These are phyloP conservation scores for Penicillium fimorum DNA, from an alignment of 495 filamentous ascomycete species.

Conservation along the genomic window DNA sequence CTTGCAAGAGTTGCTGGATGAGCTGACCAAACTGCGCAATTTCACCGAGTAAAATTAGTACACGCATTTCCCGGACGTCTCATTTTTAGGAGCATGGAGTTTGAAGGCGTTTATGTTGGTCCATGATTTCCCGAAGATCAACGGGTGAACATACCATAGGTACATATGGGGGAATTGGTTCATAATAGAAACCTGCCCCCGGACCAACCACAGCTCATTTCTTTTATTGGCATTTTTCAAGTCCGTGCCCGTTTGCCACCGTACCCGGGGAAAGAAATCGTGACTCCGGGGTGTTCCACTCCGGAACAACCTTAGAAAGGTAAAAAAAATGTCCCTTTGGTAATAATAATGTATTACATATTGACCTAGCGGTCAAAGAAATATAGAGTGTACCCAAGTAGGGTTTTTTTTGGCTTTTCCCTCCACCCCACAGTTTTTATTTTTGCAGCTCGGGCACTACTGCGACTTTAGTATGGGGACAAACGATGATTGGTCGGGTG, in stretches of 20 bases:
- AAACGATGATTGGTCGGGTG: slow-evolving; percentile 13
- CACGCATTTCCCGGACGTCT: background rate
- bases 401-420: background rate
- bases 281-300: slow-evolving; percentile 16
- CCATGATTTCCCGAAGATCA: background rate
- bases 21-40: slow-evolving; percentile 76
- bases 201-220: slow-evolving; percentile 5
- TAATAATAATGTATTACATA: slow-evolving; percentile 1
- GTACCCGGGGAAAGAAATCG: slow-evolving; percentile 13
- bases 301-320: no score
- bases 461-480: slow-evolving; percentile 4
- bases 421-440: slow-evolving; percentile 15
- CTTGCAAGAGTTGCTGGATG: slow-evolving; percentile 80
- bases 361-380: slow-evolving; percentile 2
- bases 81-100: slow-evolving; percentile 21
- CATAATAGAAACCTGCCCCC: slow-evolving; percentile 9
- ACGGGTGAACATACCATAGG: background rate
- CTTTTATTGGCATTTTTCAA: background rate
- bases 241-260: slow-evolving; percentile 16
- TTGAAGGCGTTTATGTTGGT: slow-evolving; percentile 12
- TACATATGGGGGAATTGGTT: slow-evolving; percentile 1
- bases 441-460: slow-evolving; percentile 11
- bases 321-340: no score
- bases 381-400: background rate
- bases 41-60: slow-evolving; percentile 48